Evolutionary conservation across 2,329 filamentous ascomycete species (phyloP).

Genomic region (Venturia asperata): DNA sequence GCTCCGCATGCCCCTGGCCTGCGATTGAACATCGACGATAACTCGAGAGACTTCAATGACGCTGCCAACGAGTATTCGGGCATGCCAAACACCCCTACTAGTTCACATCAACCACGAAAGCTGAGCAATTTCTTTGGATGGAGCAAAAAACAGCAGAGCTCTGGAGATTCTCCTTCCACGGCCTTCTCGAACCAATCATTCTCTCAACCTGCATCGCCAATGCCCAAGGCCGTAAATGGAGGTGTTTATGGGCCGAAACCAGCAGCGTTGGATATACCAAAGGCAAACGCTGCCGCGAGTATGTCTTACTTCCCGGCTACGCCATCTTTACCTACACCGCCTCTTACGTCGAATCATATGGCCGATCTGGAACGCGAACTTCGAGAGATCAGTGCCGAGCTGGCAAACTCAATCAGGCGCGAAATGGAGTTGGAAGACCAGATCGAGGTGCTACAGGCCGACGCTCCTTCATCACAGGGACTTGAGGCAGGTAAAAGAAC

Average conservation of each 20-base stretch:
- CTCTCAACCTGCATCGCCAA: constrained; percentile 53
- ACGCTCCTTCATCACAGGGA: constrained; percentile 35
- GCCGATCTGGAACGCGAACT: constrained; percentile 92
- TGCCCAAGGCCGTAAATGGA: constrained; percentile 28
- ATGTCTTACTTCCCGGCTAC: constrained; percentile 41
- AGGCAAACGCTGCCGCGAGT: constrained; percentile 40
- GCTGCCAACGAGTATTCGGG: constrained; percentile 29
- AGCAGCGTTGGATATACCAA: constrained; percentile 41
- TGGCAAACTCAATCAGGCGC: constrained; percentile 84
- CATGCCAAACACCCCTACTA: constrained; percentile 35
- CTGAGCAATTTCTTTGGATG: constrained; percentile 63
- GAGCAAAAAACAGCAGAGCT: constrained; percentile 49
- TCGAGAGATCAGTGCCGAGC: constrained; percentile 83
- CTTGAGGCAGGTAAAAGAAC: constrained; percentile 57
- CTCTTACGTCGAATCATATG: constrained; percentile 51
- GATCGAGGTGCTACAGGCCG: constrained; percentile 75
- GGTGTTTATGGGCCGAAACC: constrained; percentile 24
- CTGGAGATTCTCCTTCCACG: constrained; percentile 51
- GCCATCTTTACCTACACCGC: constrained; percentile 39
- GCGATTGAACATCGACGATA: constrained; percentile 32
- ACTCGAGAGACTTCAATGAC: constrained; percentile 32
- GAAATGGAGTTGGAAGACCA: constrained; percentile 97
- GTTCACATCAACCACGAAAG: constrained; percentile 41
- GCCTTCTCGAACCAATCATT: constrained; percentile 53
- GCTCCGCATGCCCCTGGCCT: constrained; percentile 29